Conservation (phyloP, 1,284 basidiomycete genomes). For the Cerrena zonata region DNA sequence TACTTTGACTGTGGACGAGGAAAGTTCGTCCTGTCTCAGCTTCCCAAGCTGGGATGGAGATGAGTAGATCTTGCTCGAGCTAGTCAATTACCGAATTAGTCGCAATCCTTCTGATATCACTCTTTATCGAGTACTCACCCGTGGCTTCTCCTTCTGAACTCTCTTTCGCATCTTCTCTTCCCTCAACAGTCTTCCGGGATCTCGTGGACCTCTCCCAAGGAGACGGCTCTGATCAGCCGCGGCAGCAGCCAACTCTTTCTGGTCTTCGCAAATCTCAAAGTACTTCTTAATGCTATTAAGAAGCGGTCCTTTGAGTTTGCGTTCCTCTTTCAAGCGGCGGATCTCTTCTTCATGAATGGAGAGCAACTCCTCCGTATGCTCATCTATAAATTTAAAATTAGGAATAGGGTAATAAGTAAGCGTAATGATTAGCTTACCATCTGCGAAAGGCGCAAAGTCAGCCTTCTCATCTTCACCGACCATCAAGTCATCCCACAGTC, state of each 20-base stretch:
- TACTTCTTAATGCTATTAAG: conserved; percentile 81
- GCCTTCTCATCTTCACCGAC: conserved; percentile 76
- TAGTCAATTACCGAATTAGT: too few species aligned
- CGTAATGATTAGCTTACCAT: conserved; percentile 52
- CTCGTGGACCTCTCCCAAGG: conserved; percentile 71
- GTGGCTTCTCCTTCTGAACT: conserved; percentile 90
- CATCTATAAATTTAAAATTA: conserved; percentile 46
- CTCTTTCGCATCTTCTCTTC: conserved; percentile 98
- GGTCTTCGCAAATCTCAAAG: conserved; percentile 85
- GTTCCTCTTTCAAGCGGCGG: conserved; percentile 73
- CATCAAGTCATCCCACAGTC: conserved; percentile 84
- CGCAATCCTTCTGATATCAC: too few species aligned
- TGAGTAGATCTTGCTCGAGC: conserved; percentile 85
- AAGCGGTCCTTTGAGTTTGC: conserved; percentile 70
- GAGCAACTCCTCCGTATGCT: conserved; percentile 84
- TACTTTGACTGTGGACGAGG: conserved; percentile 79
- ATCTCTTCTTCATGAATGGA: conserved; percentile 87
- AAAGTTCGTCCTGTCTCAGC: conserved; percentile 71
- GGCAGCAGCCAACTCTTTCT: conserved; percentile 79
- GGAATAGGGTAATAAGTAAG: neutral
- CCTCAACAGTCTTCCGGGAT: conserved; percentile 72
- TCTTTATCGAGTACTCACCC: conserved; percentile 69
- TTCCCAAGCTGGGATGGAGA: conserved; percentile 85
- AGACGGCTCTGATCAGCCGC: conserved; percentile 75
- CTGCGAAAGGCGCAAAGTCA: conserved; percentile 75